A percentile compares a stretch with the other conserved stretches of the same genome.
Conservation (phyloP, 306 rosid genomes). For the Cicer pinnatifidum region DNA sequence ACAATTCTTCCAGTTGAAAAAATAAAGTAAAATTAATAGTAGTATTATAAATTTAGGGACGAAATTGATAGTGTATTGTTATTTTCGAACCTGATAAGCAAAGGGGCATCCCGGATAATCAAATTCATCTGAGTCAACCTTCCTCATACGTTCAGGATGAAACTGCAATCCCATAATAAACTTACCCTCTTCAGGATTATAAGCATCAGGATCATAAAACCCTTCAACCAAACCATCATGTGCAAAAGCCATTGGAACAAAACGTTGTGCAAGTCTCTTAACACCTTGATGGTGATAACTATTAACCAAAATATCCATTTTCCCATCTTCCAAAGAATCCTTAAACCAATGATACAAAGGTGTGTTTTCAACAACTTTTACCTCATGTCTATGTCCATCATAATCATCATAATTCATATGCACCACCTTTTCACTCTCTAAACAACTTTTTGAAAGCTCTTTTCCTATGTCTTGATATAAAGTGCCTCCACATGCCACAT, state of each 20-base stretch:
- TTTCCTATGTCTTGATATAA: slow-evolving; percentile 77
- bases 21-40: neutral
- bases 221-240: slow-evolving; percentile 88
- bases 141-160: slow-evolving; percentile 92
- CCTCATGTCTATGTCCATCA: slow-evolving; percentile 87
- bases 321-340: slow-evolving; percentile 63
- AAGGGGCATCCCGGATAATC: slow-evolving; percentile 89
- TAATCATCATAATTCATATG: slow-evolving; percentile 83
- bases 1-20: too few species aligned
- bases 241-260: slow-evolving; percentile 85
- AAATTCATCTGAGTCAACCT: slow-evolving; percentile 72
- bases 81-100: slow-evolving; percentile 68
- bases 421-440: slow-evolving; percentile 52
- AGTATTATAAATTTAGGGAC: neutral
- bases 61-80: neutral
- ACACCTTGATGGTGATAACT: slow-evolving; percentile 98
- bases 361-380: slow-evolving; percentile 67
- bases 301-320: slow-evolving; percentile 74
- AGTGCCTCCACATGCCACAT: slow-evolving; percentile 93
- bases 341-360: slow-evolving; percentile 81
- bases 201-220: slow-evolving; percentile 87
- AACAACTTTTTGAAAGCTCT: slow-evolving; percentile 56
- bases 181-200: slow-evolving; percentile 88
- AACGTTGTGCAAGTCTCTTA: slow-evolving; percentile 79
- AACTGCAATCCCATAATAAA: slow-evolving; percentile 95